Conservation (phyloP, 768 basidiomycete genomes). For the Mrakia hoshinonis region DNA sequence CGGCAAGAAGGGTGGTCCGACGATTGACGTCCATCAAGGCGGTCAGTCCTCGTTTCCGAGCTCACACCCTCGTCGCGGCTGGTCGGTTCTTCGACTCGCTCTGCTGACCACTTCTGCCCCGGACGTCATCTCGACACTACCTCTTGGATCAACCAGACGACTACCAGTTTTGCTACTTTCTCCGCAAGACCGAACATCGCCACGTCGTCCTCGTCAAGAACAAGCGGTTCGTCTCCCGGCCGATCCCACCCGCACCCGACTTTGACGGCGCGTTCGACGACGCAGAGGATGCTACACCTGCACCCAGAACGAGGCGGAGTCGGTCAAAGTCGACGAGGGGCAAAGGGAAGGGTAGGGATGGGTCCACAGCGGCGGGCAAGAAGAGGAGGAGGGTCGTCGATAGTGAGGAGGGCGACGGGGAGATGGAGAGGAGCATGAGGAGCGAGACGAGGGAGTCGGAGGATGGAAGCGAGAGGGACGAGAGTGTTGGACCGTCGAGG, state of each 20-base stretch:
- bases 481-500: conserved; percentile 9
- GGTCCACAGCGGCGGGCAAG: not conserved
- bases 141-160: conserved; percentile 18
- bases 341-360: not conserved
- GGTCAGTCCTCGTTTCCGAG: conserved; percentile 9
- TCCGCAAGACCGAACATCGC: conserved; percentile 15
- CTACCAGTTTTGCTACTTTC: conserved; percentile 24
- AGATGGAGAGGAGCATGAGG: not conserved
- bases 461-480: not conserved
- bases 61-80: too few species aligned
- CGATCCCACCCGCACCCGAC: not conserved
- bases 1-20: conserved; percentile 5
- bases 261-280: not conserved
- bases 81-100: too few species aligned
- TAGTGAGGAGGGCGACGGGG: conserved; percentile 1
- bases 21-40: conserved; percentile 18
- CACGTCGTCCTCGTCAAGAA: conserved; percentile 26
- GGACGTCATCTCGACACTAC: too few species aligned
- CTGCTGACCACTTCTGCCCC: too few species aligned
- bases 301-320: not conserved
- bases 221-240: conserved; percentile 16
- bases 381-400: not conserved
- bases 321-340: not conserved
- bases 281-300: not conserved
- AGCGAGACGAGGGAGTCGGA: not conserved